Evolutionary conservation across 2,329 filamentous ascomycete genomes (phyloP).

Genomic region (Diaporthe australafricana): DNA sequence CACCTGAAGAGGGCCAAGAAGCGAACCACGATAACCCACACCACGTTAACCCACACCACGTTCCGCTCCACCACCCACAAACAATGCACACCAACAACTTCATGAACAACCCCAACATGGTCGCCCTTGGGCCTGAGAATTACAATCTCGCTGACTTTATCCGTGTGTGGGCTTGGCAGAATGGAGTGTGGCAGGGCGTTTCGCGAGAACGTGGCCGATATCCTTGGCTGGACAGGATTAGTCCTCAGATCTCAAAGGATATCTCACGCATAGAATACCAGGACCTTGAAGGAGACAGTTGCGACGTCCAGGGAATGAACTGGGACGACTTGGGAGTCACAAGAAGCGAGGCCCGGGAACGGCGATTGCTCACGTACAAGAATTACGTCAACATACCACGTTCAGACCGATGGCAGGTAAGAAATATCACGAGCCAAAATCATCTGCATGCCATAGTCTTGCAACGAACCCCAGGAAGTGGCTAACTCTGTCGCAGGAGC

Average conservation of each 20-base stretch:
- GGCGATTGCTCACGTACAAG: conserved; percentile 61
- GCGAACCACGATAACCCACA: conserved; percentile 5
- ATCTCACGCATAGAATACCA: conserved; percentile 47
- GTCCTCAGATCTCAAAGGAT: conserved; percentile 40
- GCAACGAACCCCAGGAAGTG: neutral
- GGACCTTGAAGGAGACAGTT: conserved; percentile 66
- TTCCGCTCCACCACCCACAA: conserved; percentile 27
- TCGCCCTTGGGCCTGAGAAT: conserved; percentile 60
- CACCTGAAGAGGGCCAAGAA: conserved; percentile 11
- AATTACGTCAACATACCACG: conserved; percentile 68
- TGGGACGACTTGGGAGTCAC: conserved; percentile 66
- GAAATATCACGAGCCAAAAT: conserved; percentile 38
- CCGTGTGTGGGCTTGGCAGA: conserved; percentile 57
- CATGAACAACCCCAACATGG: conserved; percentile 48
- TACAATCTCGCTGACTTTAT: conserved; percentile 62
- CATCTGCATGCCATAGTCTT: neutral
- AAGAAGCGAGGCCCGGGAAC: conserved; percentile 59
- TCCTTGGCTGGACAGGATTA: conserved; percentile 49
- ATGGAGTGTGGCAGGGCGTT: conserved; percentile 42
- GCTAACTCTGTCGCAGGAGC: conserved; percentile 39
- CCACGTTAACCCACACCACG: conserved; percentile 21
- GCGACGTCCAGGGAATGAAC: conserved; percentile 70
- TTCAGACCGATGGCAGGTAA: conserved; percentile 62
- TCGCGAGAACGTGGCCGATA: conserved; percentile 43
- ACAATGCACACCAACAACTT: conserved; percentile 45